Evolutionary conservation across 345 rosid species (phyloP), one percentile per base, ranked within the genome.

Genomic region (Murraya koenigii): DNA sequence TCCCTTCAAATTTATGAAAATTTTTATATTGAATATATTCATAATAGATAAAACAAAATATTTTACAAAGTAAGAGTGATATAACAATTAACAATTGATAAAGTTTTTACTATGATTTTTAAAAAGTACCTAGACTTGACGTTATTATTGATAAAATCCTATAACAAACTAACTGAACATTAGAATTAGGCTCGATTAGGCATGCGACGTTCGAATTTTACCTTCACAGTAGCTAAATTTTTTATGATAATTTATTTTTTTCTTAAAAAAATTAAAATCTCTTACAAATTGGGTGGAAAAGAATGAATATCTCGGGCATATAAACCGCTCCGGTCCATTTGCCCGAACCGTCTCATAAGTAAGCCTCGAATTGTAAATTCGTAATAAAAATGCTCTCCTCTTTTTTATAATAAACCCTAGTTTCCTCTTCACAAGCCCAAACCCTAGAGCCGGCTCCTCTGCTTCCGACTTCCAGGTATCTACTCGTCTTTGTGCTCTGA

Each of bases 391-490:
- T 6, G 6, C 19, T n/a, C 63, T 19, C 32, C 19, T 54, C 7
- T 13, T 11, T 44, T 35, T 67, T 79, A 75, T 79, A 87, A 75
- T 79, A 87, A 85, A 77, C 84, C 88, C 85, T 75, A 54, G 54
- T 66, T 38, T 44, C 54, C 7, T 20, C 41, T 59, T 3, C 28
- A 8, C 33, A 6, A 3, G 3, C 26, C 19, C 84, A 76, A 82
- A 77, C 84, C 88, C 86, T 79, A 82, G 71, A 60, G 66, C 72
- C 84, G 68, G 79, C 71, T 19, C 23, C 54, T 78, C 84, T 38
- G 67, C 78, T 39, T 28, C 54, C 14, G 49, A 66, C n/a, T 56
- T 7, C 8, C 84, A 82, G 88, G 90, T 84, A 19, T 56, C 2
- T 36, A 20, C 23, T 23, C 9, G 41, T 25, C 7, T 3, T 2